Base-by-base conservation (phyloP, 805 yeast genomes). In the Kregervanrija delftensis region DNA sequence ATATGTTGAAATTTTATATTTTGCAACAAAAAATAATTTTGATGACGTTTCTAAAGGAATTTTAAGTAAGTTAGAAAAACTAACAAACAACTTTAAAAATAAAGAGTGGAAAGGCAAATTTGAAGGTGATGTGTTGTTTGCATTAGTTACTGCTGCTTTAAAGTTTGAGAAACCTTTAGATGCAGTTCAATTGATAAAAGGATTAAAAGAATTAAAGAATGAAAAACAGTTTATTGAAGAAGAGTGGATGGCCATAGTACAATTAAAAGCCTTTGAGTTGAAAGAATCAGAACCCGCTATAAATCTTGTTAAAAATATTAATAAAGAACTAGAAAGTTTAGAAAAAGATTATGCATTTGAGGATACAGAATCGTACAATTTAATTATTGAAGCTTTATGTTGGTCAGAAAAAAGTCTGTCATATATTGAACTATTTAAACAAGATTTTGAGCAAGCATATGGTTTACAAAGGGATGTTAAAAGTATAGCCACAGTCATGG, bases 391-490 rank as follows among this genome's bases (percentile, higher is more conserved):
- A 30, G 49, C 58, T 1, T 47, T 61, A 22, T 55, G 65, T 35
- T 61, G 52, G 44, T 55, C 66, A 1, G 38, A 51, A 3, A 64
- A 60, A 41, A 46, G 62, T 3, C 47, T 50, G 8, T 44, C 45
- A 4, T 57, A 56, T 37, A 54, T 64, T 32, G 52, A 58, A 22
- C n/a, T 43, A 5, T 49, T 65, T 13, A 49, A 56, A 3, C 55
- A 50, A 11, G 48, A 47, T 31, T 73, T 68, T 54, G 58, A 59
- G n/a, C 41, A 51, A 3, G 55, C 55, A n/a, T 57, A 56, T 39
- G 63, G 53, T 4, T 48, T 72, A 1, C 56, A 56, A 4, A 54
- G 65, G 10, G 68, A 72, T 47, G 66, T 70, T 0, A 60, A 62
- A 12, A 59, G 70, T 9, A 66, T 58, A 41, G 58, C 67, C 1